Percentiles rank a stretch among this genome's conserved stretches.
Conservation (phyloP, 257 asterid species). For the Cinchona pubescens region DNA sequence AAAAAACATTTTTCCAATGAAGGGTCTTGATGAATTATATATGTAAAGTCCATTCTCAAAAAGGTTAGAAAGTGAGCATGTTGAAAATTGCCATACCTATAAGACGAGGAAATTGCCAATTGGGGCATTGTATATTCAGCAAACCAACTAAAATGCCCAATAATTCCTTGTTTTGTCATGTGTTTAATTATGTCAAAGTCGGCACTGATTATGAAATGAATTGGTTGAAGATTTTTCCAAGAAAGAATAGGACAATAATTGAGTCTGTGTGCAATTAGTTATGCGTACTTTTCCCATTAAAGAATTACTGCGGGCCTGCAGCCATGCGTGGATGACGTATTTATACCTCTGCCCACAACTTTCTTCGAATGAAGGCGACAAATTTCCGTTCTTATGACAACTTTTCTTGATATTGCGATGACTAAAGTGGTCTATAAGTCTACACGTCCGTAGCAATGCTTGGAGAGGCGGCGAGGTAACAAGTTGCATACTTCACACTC, state of each 20-base stretch:
- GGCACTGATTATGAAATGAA: not conserved
- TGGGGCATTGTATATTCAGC: not conserved
- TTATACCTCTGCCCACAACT: not conserved
- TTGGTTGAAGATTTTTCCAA: not conserved
- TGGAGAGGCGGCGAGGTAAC: not conserved
- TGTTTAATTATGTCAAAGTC: not conserved
- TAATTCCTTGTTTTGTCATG: not conserved
- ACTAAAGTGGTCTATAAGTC: not conserved
- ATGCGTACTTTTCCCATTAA: not conserved
- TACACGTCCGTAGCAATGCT: not conserved
- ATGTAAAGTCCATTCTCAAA: not conserved
- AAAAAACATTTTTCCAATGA: not conserved
- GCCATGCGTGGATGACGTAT: not conserved
- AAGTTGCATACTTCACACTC: not conserved
- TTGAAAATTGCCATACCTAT: not conserved
- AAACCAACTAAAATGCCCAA: not conserved
- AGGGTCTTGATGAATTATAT: not conserved
- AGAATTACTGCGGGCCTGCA: not conserved
- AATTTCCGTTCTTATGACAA: not conserved
- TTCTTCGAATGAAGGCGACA: not conserved
- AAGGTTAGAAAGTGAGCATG: not conserved
- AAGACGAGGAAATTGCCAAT: slow-evolving; percentile 2
- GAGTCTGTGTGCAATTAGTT: not conserved
- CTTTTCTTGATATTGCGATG: not conserved
- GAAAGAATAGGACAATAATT: not conserved